Conservation (phyloP, 768 basidiomycete species). For the Russula sp. region DNA sequence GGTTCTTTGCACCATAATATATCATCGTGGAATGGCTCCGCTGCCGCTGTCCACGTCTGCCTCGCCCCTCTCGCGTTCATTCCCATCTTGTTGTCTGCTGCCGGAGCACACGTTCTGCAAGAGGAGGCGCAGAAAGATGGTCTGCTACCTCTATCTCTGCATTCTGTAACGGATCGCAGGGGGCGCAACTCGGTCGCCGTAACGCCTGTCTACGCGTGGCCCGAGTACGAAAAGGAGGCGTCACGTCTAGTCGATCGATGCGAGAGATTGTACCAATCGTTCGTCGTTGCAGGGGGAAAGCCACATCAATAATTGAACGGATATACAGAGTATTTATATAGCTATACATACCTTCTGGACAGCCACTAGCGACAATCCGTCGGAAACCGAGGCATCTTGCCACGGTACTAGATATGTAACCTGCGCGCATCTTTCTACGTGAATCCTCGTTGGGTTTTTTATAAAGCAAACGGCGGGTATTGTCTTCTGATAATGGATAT, state of each 20-base stretch:
- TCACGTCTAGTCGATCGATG: slow-evolving; percentile 45
- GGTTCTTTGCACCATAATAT: slow-evolving; percentile 49
- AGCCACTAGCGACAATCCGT: too few relatives aligned
- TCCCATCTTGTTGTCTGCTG: neutral
- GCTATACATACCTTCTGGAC: neutral
- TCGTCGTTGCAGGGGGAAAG: slow-evolving; percentile 29
- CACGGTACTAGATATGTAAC: too few relatives aligned
- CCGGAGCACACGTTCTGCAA: slow-evolving; percentile 3
- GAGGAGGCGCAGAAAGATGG: slow-evolving; percentile 19
- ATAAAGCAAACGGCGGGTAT: too few relatives aligned
- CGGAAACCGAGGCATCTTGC: too few relatives aligned
- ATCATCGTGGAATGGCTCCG: too few relatives aligned
- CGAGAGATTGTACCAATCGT: slow-evolving; percentile 43
- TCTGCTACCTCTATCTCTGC: slow-evolving; percentile 38
- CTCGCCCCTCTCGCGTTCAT: too few relatives aligned
- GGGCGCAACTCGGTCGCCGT: slow-evolving; percentile 26
- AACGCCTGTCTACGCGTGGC: slow-evolving; percentile 44
- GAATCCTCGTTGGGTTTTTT: too few relatives aligned
- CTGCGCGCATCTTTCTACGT: too few relatives aligned
- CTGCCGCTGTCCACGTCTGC: too few relatives aligned
- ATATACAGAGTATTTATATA: neutral
- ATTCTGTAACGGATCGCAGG: slow-evolving; percentile 21
- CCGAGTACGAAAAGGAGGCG: slow-evolving; percentile 40
- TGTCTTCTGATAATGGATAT: too few relatives aligned
- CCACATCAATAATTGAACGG: neutral